Conservation (phyloP, 116 monocot genomes). For the Cymodocea nodosa region DNA sequence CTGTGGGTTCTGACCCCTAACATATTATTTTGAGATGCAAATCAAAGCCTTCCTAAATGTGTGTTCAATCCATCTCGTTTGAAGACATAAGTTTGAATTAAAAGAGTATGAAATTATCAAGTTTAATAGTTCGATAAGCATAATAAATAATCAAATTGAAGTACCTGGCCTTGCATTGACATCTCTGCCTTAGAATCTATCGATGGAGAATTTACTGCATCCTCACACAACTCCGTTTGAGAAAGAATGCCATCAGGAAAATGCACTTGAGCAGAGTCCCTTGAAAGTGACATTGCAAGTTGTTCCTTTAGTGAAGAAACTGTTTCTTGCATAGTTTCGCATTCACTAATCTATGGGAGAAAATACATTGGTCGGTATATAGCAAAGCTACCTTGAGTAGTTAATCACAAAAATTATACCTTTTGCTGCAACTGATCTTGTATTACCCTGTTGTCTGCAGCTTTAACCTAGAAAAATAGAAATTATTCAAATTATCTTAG, state of each 20-base stretch:
- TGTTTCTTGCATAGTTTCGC: constrained; percentile 49
- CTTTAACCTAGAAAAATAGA: constrained; percentile 45
- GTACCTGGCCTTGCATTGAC: constrained; percentile 1
- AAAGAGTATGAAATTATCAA: too few species aligned
- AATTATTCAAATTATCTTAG: background rate
- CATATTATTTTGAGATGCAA: too few species aligned
- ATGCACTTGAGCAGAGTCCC: constrained; percentile 7
- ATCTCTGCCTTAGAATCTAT: constrained; percentile 3
- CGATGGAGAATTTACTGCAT: constrained; percentile 18
- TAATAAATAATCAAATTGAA: background rate
- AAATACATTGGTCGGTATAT: background rate
- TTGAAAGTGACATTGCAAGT: constrained; percentile 29
- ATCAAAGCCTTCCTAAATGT: too few species aligned
- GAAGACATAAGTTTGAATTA: too few species aligned
- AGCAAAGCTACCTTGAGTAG: too few species aligned
- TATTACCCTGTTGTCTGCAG: constrained; percentile 76
- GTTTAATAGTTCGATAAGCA: too few species aligned
- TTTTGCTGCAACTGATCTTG: constrained; percentile 77
- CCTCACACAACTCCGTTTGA: constrained; percentile 6
- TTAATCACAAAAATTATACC: constrained; percentile 18
- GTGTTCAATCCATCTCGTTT: too few species aligned
- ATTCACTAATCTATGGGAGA: constrained; percentile 35
- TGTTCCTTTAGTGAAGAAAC: constrained; percentile 41
- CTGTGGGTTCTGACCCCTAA: too few species aligned
- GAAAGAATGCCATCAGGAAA: constrained; percentile 2